A percentile compares a stretch with the other conserved stretches of the same genome.
phyloP scores from a whole-genome alignment of 2,329 filamentous ascomycete species.

The Trichophyton schoenleinii region DNA sequence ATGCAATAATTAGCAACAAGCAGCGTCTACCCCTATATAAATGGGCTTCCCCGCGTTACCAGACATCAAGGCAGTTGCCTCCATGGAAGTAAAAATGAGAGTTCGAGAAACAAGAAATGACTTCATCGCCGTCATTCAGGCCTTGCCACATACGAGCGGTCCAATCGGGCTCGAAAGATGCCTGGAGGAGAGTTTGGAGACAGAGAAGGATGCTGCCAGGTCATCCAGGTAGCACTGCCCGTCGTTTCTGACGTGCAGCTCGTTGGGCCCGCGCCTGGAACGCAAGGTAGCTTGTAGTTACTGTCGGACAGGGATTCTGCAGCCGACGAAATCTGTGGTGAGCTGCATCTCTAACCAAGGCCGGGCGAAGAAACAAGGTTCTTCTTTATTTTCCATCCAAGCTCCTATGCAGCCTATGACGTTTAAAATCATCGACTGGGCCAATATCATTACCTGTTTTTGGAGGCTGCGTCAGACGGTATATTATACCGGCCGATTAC shows the following conservation, averaged over 20 bases:
- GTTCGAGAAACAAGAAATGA: constrained; percentile 2
- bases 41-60: not conserved
- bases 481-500: not conserved
- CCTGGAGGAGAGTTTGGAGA: not conserved
- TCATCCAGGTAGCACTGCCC: not conserved
- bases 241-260: not conserved
- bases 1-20: not conserved
- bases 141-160: not conserved
- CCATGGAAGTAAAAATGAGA: not conserved
- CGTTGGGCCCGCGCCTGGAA: not conserved
- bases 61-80: not conserved
- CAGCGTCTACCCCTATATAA: not conserved
- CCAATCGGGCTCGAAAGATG: not conserved
- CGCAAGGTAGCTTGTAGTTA: not conserved
- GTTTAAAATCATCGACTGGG: not conserved
- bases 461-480: no score
- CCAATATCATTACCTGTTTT: no score
- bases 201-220: not conserved
- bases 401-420: not conserved
- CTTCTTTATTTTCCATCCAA: not conserved
- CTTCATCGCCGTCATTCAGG: not conserved
- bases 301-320: not conserved
- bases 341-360: not conserved
- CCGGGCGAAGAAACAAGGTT: not conserved
- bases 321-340: not conserved